Conservation (phyloP, 2,329 filamentous ascomycete genomes). For the Aspergillus cejpii region DNA sequence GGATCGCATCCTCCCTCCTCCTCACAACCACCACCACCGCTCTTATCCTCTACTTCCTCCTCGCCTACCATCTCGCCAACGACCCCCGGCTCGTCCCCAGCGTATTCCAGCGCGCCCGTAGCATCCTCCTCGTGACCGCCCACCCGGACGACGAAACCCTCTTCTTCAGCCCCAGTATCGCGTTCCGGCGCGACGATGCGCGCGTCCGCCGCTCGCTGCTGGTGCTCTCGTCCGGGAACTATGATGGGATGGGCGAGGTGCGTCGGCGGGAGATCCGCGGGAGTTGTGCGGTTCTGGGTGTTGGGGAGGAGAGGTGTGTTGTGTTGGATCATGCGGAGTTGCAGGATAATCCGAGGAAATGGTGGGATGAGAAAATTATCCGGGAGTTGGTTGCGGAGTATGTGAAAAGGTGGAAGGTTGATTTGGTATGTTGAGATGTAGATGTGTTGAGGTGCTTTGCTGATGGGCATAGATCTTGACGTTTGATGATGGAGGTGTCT, state of each 20-base stretch:
- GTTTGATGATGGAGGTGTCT: constrained; percentile 39
- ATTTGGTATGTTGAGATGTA: constrained; percentile 24
- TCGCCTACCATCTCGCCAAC: constrained; percentile 34
- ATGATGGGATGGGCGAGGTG: constrained; percentile 19
- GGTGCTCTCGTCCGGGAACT: constrained; percentile 22
- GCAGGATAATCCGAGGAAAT: constrained; percentile 36
- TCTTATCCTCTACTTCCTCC: constrained; percentile 31
- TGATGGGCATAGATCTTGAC: constrained; percentile 32
- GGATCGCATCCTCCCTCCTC: not conserved
- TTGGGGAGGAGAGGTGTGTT: constrained; percentile 29
- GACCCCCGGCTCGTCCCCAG: constrained; percentile 35
- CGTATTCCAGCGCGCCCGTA: constrained; percentile 30
- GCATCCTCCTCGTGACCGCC: constrained; percentile 37
- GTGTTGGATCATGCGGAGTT: constrained; percentile 33
- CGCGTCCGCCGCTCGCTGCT: constrained; percentile 16
- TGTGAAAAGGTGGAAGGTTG: constrained; percentile 35
- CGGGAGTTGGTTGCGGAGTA: constrained; percentile 30
- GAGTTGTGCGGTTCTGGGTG: constrained; percentile 19
- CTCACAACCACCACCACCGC: constrained; percentile 17
- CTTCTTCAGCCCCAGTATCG: constrained; percentile 24
- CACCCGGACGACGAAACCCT: constrained; percentile 25
- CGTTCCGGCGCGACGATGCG: constrained; percentile 15
- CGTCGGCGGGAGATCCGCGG: constrained; percentile 18
- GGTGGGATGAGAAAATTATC: constrained; percentile 36
- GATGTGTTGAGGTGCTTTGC: not conserved